phyloP scores from a whole-genome alignment of 495 filamentous ascomycete genomes.

The Talaromyces thailandensis region DNA sequence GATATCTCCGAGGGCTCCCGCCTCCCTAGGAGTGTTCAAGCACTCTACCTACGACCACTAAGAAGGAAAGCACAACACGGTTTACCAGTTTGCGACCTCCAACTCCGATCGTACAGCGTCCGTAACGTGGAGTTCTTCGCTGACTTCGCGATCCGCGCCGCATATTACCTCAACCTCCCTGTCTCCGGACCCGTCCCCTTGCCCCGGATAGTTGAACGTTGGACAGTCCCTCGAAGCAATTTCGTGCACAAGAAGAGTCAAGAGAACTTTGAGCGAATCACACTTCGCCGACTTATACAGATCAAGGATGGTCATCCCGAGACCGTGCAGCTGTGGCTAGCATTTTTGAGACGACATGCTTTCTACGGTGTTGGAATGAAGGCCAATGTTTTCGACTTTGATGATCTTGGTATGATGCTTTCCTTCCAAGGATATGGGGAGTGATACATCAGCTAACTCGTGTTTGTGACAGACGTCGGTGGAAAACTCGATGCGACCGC shows the following conservation, averaged over 20 bases:
- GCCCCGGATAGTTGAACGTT: conserved; percentile 75
- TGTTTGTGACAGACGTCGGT: conserved; percentile 44
- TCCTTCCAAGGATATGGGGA: neutral
- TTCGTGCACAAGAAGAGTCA: conserved; percentile 97
- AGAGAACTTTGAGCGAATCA: conserved; percentile 94
- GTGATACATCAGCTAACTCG: neutral
- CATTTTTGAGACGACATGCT: conserved; percentile 79
- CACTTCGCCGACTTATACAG: conserved; percentile 77
- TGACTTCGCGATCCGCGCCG: conserved; percentile 90
- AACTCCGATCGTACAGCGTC: conserved; percentile 83
- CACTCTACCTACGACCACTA: conserved; percentile 76
- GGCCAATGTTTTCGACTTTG: conserved; percentile 89
- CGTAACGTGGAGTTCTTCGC: conserved; percentile 90
- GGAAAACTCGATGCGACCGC: conserved; percentile 56
- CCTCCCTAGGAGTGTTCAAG: conserved; percentile 68
- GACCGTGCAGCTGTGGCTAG: conserved; percentile 81
- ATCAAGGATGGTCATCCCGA: conserved; percentile 89
- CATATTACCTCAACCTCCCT: conserved; percentile 85
- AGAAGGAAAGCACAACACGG: conserved; percentile 64
- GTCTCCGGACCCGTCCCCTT: conserved; percentile 85
- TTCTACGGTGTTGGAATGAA: conserved; percentile 98
- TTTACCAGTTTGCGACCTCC: conserved; percentile 79
- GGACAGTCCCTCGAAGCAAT: conserved; percentile 84
- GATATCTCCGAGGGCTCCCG: conserved; percentile 35
- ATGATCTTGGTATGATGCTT: conserved; percentile 47